Conservation (phyloP, 176 grass and related monocot species). For the Carex cristatella region DNA sequence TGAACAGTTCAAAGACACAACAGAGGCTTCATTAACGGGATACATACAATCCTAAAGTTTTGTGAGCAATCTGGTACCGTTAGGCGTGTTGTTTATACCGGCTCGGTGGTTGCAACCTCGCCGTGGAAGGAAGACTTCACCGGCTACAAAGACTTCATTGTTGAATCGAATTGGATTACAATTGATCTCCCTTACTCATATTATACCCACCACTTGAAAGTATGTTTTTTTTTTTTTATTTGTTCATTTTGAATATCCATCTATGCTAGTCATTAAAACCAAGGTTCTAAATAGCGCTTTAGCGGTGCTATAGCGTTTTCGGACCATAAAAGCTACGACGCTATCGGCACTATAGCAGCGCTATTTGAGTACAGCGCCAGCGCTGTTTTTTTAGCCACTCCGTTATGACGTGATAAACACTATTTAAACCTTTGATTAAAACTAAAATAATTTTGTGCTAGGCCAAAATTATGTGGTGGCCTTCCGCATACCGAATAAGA, state of each 20-base stretch:
- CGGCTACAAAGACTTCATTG: conserved; percentile 32
- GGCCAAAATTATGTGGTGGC: too few species aligned
- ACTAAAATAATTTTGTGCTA: too few species aligned
- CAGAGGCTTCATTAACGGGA: conserved; percentile 33
- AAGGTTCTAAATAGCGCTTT: too few species aligned
- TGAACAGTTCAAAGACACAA: conserved; percentile 45
- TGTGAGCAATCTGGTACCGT: conserved; percentile 51
- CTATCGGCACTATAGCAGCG: too few species aligned
- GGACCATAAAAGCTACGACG: too few species aligned
- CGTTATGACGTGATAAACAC: too few species aligned
- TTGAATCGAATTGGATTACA: conserved; percentile 55
- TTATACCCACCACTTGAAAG: conserved; percentile 26
- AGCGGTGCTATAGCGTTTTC: too few species aligned
- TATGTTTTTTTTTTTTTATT: background rate
- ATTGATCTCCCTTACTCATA: conserved; percentile 43
- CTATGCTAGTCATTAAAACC: background rate
- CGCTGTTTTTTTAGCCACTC: too few species aligned
- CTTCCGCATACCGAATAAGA: too few species aligned
- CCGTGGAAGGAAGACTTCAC: conserved; percentile 45
- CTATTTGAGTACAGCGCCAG: too few species aligned
- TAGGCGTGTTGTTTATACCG: conserved; percentile 63
- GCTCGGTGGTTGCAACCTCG: conserved; percentile 40
- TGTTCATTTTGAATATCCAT: background rate
- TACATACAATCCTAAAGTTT: conserved; percentile 41
- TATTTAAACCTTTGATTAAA: too few species aligned